phyloP scores from a whole-genome alignment of 495 filamentous ascomycete genomes.

The Penicillium chermesinum region DNA sequence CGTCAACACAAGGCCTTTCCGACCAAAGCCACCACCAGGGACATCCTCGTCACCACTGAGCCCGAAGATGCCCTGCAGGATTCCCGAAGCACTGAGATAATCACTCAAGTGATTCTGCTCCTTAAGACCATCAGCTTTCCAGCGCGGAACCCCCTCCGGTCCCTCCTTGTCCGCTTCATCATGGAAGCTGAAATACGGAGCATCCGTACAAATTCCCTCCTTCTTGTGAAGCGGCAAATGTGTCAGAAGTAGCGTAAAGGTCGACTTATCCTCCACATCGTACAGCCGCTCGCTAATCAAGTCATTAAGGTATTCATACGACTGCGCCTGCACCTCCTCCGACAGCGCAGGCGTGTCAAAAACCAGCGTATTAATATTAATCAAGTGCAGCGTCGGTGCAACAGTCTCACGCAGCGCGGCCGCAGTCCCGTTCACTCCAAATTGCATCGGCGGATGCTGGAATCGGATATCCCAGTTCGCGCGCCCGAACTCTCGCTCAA shows the following conservation, averaged over 20 bases:
- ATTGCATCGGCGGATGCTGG: conserved; percentile 35
- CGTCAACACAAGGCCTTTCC: conserved; percentile 73
- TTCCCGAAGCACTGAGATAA: conserved; percentile 52
- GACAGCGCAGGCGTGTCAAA: conserved; percentile 76
- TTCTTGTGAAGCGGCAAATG: conserved; percentile 88
- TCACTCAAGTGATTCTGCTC: conserved; percentile 89
- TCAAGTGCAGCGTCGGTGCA: conserved; percentile 58
- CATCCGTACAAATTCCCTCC: conserved; percentile 77
- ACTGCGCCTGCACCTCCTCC: conserved; percentile 57
- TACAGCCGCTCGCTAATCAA: conserved; percentile 57
- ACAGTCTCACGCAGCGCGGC: conserved; percentile 18
- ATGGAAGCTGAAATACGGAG: conserved; percentile 70
- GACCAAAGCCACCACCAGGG: conserved; percentile 50
- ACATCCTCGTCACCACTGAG: conserved; percentile 56
- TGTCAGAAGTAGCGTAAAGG: conserved; percentile 79
- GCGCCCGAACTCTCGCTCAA: conserved; percentile 76
- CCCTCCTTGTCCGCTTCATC: conserved; percentile 43
- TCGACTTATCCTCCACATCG: conserved; percentile 59
- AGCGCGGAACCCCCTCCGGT: conserved; percentile 25
- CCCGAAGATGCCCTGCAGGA: conserved; percentile 77
- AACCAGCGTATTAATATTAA: conserved; percentile 87
- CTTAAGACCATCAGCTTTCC: conserved; percentile 58
- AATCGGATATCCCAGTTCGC: conserved; percentile 84
- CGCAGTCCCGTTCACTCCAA: conserved; percentile 13
- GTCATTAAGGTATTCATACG: conserved; percentile 72